Base-by-base conservation (phyloP, 2,329 filamentous ascomycete genomes). In the Tolypocladium ovalisporum region DNA sequence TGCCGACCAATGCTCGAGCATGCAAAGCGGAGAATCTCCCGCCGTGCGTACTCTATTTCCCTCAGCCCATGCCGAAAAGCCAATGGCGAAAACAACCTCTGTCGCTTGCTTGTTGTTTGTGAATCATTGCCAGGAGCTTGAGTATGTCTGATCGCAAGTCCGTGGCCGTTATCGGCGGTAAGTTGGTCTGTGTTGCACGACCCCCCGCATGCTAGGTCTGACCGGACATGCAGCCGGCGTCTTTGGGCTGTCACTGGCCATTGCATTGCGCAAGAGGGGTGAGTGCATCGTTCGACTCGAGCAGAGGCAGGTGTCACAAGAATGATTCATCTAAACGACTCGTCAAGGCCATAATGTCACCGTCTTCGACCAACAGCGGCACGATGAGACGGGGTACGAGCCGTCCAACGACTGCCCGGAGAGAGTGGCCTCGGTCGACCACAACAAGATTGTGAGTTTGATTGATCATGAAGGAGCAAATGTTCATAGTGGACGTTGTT, bases 391-490 rank as follows among this genome's bases (percentile, higher is more conserved):
- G 17, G 39, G 56, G 13, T 66, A 66, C 54, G 56, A 60, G 8
- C 64, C 63, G 2, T 58, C 54, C 0, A 55, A 57, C 2, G 52
- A 57, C 19, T 57, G 59, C 12, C 58, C 54, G 8, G 59, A 60
- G 13, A 63, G 63, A 44, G 64, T 60, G 17, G 64, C 64, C 1
- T 66, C 64, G 15, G 64, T 66, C 17, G 64, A 66, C 37, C 63
- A 63, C 27, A 65, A 66, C 58, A 66, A 66, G 39, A 66, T 66
- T 54, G 64, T 62, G 42, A 53, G 61, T 57, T 4, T 35, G 4
- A n/a, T n/a, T 24, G 1, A 12, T 24, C n/a, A 13, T 44, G 13
- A 22, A 44, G n/a, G n/a, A n/a, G n/a, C n/a, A n/a, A 13, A 24
- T 8, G n/a, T 9, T 24, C n/a, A 5, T 3, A 24, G 10, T 12